Conservation (phyloP, 2,329 filamentous ascomycete species). For the Nemania serpens region DNA sequence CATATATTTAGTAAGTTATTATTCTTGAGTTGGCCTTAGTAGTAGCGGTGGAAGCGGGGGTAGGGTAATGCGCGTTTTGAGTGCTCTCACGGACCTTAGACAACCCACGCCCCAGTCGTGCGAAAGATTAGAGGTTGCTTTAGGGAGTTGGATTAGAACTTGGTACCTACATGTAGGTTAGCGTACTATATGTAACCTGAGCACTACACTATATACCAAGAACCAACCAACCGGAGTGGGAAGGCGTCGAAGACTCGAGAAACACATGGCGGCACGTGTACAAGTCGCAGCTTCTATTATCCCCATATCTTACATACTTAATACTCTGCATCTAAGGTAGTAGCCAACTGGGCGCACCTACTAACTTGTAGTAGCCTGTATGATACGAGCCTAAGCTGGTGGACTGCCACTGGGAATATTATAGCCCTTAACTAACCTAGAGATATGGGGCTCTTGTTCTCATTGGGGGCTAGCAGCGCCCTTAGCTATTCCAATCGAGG, state of each 20-base stretch:
- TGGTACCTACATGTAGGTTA: no score
- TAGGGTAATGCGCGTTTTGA: no score
- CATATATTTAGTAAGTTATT: no score
- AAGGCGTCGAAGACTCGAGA: neutral
- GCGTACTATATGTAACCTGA: no score
- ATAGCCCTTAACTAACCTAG: neutral
- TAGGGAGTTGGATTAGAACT: no score
- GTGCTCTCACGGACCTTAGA: no score
- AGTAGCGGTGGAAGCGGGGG: no score
- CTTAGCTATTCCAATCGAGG: neutral
- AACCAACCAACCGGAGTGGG: no score
- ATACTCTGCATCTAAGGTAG: neutral
- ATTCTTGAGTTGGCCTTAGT: no score
- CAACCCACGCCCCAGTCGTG: no score
- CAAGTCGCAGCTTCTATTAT: neutral
- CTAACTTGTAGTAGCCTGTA: neutral
- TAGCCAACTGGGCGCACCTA: neutral
- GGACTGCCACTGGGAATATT: neutral
- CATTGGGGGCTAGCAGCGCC: neutral
- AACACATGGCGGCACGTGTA: conserved; percentile 10
- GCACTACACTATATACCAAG: no score
- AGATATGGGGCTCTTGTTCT: neutral
- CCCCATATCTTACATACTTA: neutral
- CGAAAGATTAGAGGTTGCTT: no score
- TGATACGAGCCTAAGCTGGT: neutral